phyloP scores from a whole-genome alignment of 2,329 filamentous ascomycete genomes.

The Aureobasidium subglaciale region DNA sequence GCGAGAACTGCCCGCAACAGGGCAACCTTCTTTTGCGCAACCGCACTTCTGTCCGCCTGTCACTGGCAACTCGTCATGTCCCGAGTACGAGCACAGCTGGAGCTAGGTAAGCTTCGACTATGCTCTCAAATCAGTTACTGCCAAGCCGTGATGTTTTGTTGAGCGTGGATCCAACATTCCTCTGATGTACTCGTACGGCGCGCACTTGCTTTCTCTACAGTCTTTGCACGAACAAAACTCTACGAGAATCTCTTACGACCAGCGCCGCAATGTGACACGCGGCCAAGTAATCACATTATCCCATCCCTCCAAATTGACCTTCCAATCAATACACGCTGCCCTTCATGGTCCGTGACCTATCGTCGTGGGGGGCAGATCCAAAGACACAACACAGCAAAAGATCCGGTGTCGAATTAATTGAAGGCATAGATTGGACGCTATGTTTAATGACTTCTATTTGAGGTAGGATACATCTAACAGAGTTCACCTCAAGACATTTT shows the following conservation, averaged over 20 bases:
- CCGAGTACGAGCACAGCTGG: no score
- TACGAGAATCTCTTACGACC: background rate
- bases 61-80: background rate
- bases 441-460: background rate
- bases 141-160: background rate
- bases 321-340: background rate
- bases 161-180: background rate
- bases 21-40: conserved; percentile 1
- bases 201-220: background rate
- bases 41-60: background rate
- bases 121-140: background rate
- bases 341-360: background rate
- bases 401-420: background rate
- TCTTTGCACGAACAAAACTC: background rate
- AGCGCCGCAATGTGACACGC: background rate
- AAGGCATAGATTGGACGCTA: background rate
- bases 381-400: background rate
- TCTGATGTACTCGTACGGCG: background rate
- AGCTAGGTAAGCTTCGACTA: background rate
- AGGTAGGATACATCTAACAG: background rate
- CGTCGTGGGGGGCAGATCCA: background rate
- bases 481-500: background rate
- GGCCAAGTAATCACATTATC: background rate
- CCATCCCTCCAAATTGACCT: background rate
- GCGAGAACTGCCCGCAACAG: background rate